Conservation (phyloP, 1,139 yeast species). For the Debaryomycetaceae sp. region DNA sequence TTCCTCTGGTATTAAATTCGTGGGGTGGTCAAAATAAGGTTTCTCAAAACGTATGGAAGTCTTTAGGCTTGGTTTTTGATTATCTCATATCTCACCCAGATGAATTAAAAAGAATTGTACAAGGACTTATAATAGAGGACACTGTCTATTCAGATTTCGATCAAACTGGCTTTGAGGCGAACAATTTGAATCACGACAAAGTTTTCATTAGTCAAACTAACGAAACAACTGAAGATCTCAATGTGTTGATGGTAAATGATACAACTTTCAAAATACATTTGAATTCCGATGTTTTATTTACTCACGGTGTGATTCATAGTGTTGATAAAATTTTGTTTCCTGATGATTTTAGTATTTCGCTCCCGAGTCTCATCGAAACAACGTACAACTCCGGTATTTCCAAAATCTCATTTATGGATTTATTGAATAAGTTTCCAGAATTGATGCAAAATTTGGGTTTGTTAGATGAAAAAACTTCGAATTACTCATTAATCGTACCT, state of each 20-base stretch:
- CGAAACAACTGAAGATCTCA: neutral
- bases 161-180: neutral
- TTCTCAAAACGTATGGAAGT: conserved; percentile 55
- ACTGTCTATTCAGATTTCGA: conserved; percentile 66
- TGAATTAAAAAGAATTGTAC: conserved; percentile 50
- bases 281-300: conserved; percentile 69
- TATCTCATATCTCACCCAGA: conserved; percentile 55
- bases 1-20: conserved; percentile 14
- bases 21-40: neutral
- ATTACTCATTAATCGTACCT: conserved; percentile 77
- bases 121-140: conserved; percentile 59
- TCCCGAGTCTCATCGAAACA: conserved; percentile 52
- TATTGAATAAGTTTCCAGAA: conserved; percentile 40
- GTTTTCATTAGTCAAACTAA: conserved; percentile 20
- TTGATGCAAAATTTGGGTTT: conserved; percentile 20
- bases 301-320: conserved; percentile 84
- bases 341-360: conserved; percentile 46
- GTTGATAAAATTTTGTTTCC: conserved; percentile 60
- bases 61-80: conserved; percentile 57
- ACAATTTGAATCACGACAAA: conserved; percentile 26
- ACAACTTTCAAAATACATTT: conserved; percentile 31
- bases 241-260: conserved; percentile 4
- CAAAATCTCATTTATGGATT: conserved; percentile 40
- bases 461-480: conserved; percentile 12
- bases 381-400: conserved; percentile 43